These are phyloP conservation scores for Musa itinerans DNA, from an alignment of 176 grass and related monocot genomes.

Conservation along the genomic window DNA sequence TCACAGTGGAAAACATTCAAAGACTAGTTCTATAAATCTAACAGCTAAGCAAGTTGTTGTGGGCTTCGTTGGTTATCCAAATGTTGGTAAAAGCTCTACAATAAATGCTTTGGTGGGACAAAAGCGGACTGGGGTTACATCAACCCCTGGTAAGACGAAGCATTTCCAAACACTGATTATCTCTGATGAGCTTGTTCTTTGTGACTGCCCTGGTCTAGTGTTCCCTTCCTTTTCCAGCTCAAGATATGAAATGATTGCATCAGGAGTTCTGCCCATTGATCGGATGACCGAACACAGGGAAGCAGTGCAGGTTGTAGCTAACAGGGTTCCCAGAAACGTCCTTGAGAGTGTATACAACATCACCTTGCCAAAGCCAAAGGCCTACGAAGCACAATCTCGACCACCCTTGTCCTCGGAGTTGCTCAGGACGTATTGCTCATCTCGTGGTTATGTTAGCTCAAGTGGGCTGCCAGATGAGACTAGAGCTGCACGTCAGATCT, in stretches of 20 bases:
- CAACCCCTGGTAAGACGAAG: slow-evolving; percentile 91
- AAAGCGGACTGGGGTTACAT: slow-evolving; percentile 84
- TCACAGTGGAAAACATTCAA: slow-evolving; percentile 24
- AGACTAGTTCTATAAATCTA: slow-evolving; percentile 25
- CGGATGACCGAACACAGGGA: slow-evolving; percentile 74
- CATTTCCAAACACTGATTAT: slow-evolving; percentile 97
- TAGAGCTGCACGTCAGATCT: slow-evolving; percentile 61
- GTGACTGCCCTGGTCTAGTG: slow-evolving; percentile 87
- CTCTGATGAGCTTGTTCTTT: slow-evolving; percentile 72
- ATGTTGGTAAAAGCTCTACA: slow-evolving; percentile 95
- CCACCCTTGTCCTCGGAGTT: slow-evolving; percentile 56
- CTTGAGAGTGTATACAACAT: slow-evolving; percentile 69
- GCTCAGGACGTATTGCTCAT: slow-evolving; percentile 59
- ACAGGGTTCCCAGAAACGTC: slow-evolving; percentile 47
- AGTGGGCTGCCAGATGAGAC: slow-evolving; percentile 78
- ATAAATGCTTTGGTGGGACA: slow-evolving; percentile 89
- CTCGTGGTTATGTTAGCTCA: slow-evolving; percentile 68
- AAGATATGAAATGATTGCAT: slow-evolving; percentile 92
- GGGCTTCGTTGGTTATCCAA: slow-evolving; percentile 97
- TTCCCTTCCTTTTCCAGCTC: slow-evolving; percentile 97
- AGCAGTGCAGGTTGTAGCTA: slow-evolving; percentile 68
- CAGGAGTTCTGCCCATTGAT: slow-evolving; percentile 80
- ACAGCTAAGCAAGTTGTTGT: slow-evolving; percentile 61
- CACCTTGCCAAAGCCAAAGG: slow-evolving; percentile 56
- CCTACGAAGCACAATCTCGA: slow-evolving; percentile 52